Evolutionary conservation across 2,329 filamentous ascomycete species (phyloP), one percentile per base, ranked within the genome.

Genomic region (Alternaria tenuissima): DNA sequence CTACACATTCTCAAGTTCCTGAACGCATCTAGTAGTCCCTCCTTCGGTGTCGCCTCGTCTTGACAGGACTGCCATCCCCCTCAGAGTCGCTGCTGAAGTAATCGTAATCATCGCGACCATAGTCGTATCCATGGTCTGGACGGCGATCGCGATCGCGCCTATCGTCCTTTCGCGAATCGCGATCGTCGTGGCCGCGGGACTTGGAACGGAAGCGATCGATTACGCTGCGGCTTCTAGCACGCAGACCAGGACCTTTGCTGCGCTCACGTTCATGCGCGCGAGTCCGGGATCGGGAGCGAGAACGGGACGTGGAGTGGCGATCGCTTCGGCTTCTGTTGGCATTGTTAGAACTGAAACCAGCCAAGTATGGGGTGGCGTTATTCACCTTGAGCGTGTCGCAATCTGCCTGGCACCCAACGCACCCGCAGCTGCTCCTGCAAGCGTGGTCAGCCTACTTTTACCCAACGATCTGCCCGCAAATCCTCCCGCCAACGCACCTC

Each of bases 401-500:
- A 72, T 59, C n/a, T 63, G 71, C 39, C 71, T 68, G 4, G 68
- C 74, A 39, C 76, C 75, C 22, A 77, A 53, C 18, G 71, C 76
- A 55, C 76, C 76, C 24, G 76, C 73, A 22, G 75, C 76, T 30
- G 72, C 75, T 62, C 76, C 76, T 77, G 73, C 73, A 52, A 78
- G 59, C 55, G 75, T 75, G 43, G 75, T 77, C 63, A 79, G 73
- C 66, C 67, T 75, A 59, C 74, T 72, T 52, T 74, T 71, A 44
- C 75, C 74, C 51, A 76, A 53, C 56, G 67, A 61, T 44, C 68
- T 74, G 36, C 74, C 76, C 26, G 74, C 73, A 54, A 79, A 57
- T 49, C 76, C 76, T 59, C 76, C 76, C 43, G 72, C 76, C 67
- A 79, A 76, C 72, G 76, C 76, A 76, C 76, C 76, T 71, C 70